phyloP scores from a whole-genome alignment of 441 rosid genomes.

The Populus hybrid region DNA sequence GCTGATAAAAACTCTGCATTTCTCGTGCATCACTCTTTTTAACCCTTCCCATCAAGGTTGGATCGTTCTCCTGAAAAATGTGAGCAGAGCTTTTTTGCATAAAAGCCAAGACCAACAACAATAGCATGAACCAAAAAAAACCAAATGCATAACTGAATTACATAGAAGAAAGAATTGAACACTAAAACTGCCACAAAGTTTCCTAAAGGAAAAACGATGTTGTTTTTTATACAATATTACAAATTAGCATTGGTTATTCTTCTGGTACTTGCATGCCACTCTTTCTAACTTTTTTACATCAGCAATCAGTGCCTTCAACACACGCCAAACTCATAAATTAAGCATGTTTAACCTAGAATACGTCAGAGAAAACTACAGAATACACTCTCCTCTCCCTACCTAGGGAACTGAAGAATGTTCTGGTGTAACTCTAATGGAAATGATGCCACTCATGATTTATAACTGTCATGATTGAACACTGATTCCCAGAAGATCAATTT shows the following conservation, averaged over 20 bases:
- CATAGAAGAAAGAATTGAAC: neutral
- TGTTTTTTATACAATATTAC: neutral
- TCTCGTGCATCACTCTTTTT: constrained; percentile 93
- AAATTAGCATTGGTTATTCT: neutral
- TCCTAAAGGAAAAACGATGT: neutral
- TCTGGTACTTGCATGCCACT: no score
- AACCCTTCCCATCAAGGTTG: constrained; percentile 80
- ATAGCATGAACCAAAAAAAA: neutral
- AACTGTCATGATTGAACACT: no score
- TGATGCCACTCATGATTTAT: neutral
- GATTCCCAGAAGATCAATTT: no score
- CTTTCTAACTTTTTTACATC: no score
- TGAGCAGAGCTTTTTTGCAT: neutral
- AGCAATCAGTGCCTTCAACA: no score
- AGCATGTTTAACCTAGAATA: no score
- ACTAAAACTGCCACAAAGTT: neutral
- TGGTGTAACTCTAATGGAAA: no score
- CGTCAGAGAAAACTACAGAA: no score
- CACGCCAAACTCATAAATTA: no score
- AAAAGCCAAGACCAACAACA: constrained; percentile 8
- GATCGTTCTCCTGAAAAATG: constrained; percentile 80
- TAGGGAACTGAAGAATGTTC: neutral
- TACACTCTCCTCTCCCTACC: neutral
- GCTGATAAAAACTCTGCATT: no score
- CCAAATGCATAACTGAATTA: neutral